Evolutionary conservation across 2,329 filamentous ascomycete genomes (phyloP).

Genomic region (Penicillium sp.): DNA sequence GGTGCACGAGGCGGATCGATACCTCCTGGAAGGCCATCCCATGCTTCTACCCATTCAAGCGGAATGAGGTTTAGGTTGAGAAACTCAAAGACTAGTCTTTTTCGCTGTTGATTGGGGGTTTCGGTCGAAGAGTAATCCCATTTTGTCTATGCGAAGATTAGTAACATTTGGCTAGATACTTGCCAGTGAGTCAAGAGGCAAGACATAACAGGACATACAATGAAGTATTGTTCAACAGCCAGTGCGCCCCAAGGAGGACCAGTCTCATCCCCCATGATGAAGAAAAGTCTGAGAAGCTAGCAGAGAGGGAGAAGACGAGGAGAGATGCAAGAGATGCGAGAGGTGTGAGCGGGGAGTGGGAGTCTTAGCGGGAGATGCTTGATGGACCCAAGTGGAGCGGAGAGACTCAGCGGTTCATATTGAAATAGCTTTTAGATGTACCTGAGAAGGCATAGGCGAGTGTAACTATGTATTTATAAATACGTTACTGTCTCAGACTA

Average conservation of each 20-base stretch:
- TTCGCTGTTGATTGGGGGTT: constrained; percentile 2
- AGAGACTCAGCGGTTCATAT: too few relatives aligned
- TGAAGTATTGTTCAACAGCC: constrained; percentile 12
- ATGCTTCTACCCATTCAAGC: background rate
- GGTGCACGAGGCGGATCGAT: constrained; percentile 1
- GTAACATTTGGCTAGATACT: too few relatives aligned
- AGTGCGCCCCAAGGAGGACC: constrained; percentile 5
- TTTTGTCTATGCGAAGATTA: background rate
- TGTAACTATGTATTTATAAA: too few relatives aligned
- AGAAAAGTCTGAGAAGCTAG: background rate
- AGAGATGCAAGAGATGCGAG: background rate
- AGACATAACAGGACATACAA: background rate
- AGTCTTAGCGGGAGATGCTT: background rate
- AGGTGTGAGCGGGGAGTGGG: background rate
- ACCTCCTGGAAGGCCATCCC: background rate
- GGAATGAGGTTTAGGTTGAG: constrained; percentile 10
- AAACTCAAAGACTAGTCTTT: constrained; percentile 5
- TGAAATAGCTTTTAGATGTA: too few relatives aligned
- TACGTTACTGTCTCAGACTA: too few relatives aligned
- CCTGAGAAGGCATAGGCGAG: too few relatives aligned
- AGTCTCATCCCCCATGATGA: background rate
- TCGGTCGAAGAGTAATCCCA: constrained; percentile 4
- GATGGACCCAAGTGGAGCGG: background rate
- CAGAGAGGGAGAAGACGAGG: background rate
- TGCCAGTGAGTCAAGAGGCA: background rate